Evolutionary conservation across 495 filamentous ascomycete species (phyloP), one percentile per base, ranked within the genome.

Genomic region (Diplogelasinospora grovesii): DNA sequence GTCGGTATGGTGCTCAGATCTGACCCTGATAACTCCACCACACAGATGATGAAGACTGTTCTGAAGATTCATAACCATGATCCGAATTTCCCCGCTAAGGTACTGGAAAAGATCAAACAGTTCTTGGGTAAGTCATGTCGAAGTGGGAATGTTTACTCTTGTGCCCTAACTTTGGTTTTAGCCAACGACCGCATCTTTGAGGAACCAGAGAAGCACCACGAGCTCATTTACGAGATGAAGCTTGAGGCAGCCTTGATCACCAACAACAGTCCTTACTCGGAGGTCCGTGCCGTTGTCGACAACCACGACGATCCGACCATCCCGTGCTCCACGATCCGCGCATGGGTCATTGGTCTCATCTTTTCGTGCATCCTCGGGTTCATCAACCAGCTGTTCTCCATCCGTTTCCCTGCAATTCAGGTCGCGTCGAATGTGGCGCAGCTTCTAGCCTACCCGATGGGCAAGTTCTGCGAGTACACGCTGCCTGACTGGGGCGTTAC

Each of bases 221-320:
- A 53, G 5, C 39, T 64, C 10, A 64, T 66, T 20, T 43, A 56
- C 31, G 60, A 66, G 51, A 64, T 66, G 54, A 66, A 66, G 48
- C 36, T 66, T 19, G 58, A 66, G 44, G 56, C 56, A n/a, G 63
- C 63, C 11, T 41, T 66, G 29, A 62, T 66, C 46, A 59, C 59
- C 35, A 59, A 55, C 49, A 64, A 66, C 44, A 63, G 59, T 20
- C 67, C 69, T 1, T 72, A 70, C 40, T 49, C 63, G 22, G 67
- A 69, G 33, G 69, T 72, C n/a, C 64, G 69, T 13, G 59, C 65
- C 15, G 65, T 69, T 16, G 67, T 70, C 9, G 60, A 65, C 26
- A 68, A 66, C 39, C 60, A 60, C 13, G 69, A 66, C 32, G 59
- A 66, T 28, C 45, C 47, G 4, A 43, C 14, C 16, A 58, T 46